These are phyloP conservation scores for Anthracocystis setariae DNA, from an alignment of 1,284 basidiomycete genomes.

Conservation along the genomic window DNA sequence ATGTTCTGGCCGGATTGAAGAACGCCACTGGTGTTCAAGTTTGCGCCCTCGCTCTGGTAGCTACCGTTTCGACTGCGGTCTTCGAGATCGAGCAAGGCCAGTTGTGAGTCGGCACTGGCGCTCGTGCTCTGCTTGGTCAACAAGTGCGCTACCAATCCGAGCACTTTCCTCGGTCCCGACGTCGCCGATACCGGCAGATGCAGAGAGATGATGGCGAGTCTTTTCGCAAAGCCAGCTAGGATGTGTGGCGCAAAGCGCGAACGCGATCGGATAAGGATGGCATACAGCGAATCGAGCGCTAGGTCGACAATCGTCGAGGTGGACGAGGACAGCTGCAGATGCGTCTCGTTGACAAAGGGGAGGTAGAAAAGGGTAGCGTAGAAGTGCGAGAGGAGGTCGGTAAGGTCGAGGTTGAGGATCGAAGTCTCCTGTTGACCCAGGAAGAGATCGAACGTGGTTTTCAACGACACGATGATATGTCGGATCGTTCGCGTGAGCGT, in stretches of 20 bases:
- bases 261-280: slow-evolving; percentile 84
- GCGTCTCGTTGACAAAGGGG: slow-evolving; percentile 70
- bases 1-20: slow-evolving; percentile 27
- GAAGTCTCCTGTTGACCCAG: slow-evolving; percentile 94
- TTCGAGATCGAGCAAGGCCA: slow-evolving; percentile 33
- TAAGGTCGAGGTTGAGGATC: slow-evolving; percentile 86
- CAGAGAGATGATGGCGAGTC: slow-evolving; percentile 71
- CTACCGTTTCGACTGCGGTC: slow-evolving; percentile 26
- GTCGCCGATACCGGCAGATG: slow-evolving; percentile 9
- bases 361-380: slow-evolving; percentile 73
- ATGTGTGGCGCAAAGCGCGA: slow-evolving; percentile 77
- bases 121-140: slow-evolving; percentile 21
- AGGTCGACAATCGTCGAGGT: slow-evolving; percentile 14
- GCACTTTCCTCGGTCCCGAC: slow-evolving; percentile 8
- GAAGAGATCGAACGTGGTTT: slow-evolving; percentile 94
- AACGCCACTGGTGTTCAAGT: slow-evolving; percentile 15
- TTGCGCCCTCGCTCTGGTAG: slow-evolving; percentile 15
- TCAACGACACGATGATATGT: slow-evolving; percentile 82
- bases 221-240: slow-evolving; percentile 80
- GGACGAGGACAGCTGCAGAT: slow-evolving; percentile 66
- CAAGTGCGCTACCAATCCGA: slow-evolving; percentile 17
- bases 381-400: slow-evolving; percentile 83
- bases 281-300: slow-evolving; percentile 40
- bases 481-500: slow-evolving; percentile 70
- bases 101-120: slow-evolving; percentile 8